Conservation (phyloP, 345 rosid genomes). For the Pistacia integerrima region DNA sequence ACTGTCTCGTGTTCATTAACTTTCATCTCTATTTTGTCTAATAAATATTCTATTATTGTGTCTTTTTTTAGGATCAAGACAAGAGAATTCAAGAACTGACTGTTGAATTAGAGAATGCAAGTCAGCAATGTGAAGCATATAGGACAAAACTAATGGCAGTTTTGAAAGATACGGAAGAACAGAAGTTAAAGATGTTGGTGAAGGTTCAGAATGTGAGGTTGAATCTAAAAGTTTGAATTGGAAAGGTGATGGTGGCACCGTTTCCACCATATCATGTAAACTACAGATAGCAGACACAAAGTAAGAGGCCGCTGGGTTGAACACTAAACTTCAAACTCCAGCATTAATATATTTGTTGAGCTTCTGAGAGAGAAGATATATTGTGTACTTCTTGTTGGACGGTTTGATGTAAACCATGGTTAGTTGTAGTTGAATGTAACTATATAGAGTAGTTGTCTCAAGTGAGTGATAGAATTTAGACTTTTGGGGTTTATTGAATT, state of each 20-base stretch:
- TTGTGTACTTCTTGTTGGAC: not conserved
- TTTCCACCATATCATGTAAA: not conserved
- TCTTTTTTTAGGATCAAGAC: slow-evolving; percentile 25
- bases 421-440: slow-evolving; percentile 5
- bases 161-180: slow-evolving; percentile 33
- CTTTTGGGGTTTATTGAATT: not conserved
- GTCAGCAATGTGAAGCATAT: slow-evolving; percentile 29
- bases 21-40: not conserved
- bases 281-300: not conserved
- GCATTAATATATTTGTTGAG: not conserved
- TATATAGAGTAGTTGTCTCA: not conserved
- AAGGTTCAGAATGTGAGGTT: slow-evolving; percentile 33
- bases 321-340: not conserved
- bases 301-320: not conserved
- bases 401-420: slow-evolving; percentile 1
- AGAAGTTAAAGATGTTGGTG: slow-evolving; percentile 34
- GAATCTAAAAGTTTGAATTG: slow-evolving; percentile 19
- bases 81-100: slow-evolving; percentile 30
- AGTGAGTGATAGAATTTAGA: not conserved
- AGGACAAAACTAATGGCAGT: slow-evolving; percentile 23
- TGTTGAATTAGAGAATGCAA: slow-evolving; percentile 28
- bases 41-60: not conserved
- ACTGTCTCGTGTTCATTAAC: not conserved
- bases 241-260: not conserved
- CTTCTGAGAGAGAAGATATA: not conserved